phyloP scores from a whole-genome alignment of 2,329 filamentous ascomycete species.

The Paraphoma sp. region DNA sequence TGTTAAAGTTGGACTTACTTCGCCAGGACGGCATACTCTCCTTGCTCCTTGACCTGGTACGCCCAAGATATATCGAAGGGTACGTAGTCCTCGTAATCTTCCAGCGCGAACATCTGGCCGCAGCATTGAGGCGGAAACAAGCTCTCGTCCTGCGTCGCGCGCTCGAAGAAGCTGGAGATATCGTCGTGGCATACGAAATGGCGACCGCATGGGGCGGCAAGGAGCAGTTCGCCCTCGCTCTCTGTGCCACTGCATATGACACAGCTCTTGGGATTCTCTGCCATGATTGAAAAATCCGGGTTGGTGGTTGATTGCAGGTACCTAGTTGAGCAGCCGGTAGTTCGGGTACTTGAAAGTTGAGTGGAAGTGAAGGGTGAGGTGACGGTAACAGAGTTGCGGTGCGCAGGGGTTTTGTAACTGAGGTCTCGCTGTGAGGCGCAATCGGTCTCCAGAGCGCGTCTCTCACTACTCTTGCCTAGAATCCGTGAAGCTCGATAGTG shows the following conservation, averaged over 20 bases:
- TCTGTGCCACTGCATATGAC: slow-evolving; percentile 32
- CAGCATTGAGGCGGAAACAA: slow-evolving; percentile 41
- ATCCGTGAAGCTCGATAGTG: no score
- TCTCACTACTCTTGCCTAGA: no score
- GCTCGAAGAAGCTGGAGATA: slow-evolving; percentile 27
- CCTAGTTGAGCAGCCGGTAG: no score
- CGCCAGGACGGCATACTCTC: slow-evolving; percentile 35
- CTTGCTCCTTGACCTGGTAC: slow-evolving; percentile 32
- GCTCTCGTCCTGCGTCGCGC: slow-evolving; percentile 34
- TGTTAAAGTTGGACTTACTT: slow-evolving; percentile 24
- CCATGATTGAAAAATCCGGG: not conserved
- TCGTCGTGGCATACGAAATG: slow-evolving; percentile 36
- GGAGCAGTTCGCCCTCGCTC: slow-evolving; percentile 18
- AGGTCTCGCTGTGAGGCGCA: no score
- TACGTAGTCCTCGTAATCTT: slow-evolving; percentile 27
- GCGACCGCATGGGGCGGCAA: slow-evolving; percentile 25
- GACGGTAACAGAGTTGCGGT: no score
- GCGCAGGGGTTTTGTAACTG: no score
- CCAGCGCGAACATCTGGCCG: slow-evolving; percentile 26
- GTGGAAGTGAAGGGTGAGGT: no score
- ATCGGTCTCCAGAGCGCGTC: no score
- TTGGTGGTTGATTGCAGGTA: no score
- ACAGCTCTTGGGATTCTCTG: slow-evolving; percentile 16
- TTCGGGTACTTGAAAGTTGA: no score
- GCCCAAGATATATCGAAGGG: slow-evolving; percentile 24